Base-by-base conservation (phyloP, 208 protist species). In the Acanthamoeba lenticulata region DNA sequence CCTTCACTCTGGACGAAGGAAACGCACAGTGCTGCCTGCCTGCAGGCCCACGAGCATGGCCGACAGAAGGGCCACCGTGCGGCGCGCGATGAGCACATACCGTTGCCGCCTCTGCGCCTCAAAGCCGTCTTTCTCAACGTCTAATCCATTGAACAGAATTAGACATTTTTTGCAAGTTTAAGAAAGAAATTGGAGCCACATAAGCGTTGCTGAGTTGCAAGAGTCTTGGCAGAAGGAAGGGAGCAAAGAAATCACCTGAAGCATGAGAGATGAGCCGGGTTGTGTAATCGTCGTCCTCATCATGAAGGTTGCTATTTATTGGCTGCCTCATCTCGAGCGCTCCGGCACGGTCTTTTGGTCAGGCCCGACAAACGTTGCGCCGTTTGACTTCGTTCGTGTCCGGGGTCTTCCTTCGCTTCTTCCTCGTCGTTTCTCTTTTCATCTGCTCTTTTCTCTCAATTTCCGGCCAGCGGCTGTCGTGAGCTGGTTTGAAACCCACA, bases 1-100 rank as follows among this genome's bases (percentile, higher is more conserved):
- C 6, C 11, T 21, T 2, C 17, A 2, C 45, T 15, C 15, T 55
- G 55, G 24, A 21, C 24, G 49, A 13, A 21, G 49, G 60, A 69
- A n/a, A 32, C 21, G 65, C n/a, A 74, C 65, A 24, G 65, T 74
- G 65, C 29, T 74, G 65, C 65, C 65, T 15, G 65, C 32, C 65
- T 74, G 65, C 65, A 74, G 65, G 65, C 65, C 65, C 15, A 74
- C 29, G n/a, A 74, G 32, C 65, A 74, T 74, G 65, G 65, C 65
- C 13, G 13, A 19, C 0, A 74, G 11, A 32, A 74, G 65, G 9
- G 65, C 65, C 11, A 74, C 34, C 29, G 65, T 32, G 15, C 65
- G 65, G 9, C 65, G 65, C 29, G 65, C 65, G n/a, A 74, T 74
- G 65, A 74, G 24, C 13, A 74, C 21, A 11, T 74, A 42, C 4